phyloP scores from a whole-genome alignment of 345 rosid genomes.

The Corymbia maculata region DNA sequence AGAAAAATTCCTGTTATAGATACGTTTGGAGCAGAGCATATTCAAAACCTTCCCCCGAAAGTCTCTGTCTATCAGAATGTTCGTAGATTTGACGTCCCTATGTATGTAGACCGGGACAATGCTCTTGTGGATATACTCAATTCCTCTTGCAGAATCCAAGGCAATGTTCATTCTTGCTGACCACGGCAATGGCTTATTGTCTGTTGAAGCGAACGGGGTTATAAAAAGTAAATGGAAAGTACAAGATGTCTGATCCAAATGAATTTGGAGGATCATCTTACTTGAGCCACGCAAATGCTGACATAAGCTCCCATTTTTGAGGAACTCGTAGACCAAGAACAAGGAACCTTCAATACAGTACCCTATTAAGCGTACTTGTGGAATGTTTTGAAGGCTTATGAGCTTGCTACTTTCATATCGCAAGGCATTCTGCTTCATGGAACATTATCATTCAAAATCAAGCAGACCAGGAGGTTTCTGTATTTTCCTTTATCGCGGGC shows the following conservation, averaged over 20 bases:
- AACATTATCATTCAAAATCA: background rate
- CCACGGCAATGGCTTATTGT: constrained; percentile 68
- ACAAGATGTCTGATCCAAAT: background rate
- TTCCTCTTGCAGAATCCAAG: constrained; percentile 90
- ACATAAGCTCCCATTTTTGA: constrained; percentile 83
- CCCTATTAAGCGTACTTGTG: constrained; percentile 73
- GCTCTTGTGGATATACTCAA: constrained; percentile 87
- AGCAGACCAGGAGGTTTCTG: background rate
- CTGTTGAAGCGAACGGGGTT: constrained; percentile 9
- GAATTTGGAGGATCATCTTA: constrained; percentile 3
- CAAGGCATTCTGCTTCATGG: background rate
- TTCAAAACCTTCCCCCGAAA: constrained; percentile 60
- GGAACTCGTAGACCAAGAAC: constrained; percentile 74
- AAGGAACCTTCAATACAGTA: constrained; percentile 85
- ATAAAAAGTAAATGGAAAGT: background rate
- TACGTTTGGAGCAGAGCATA: background rate
- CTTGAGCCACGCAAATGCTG: constrained; percentile 76
- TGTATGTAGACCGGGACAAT: constrained; percentile 87
- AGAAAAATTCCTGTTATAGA: background rate
- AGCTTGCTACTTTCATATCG: background rate
- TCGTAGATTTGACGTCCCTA: constrained; percentile 84
- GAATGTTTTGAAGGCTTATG: background rate
- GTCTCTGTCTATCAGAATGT: constrained; percentile 73
- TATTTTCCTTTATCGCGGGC: background rate
- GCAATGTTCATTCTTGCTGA: constrained; percentile 75